Percentiles rank a stretch among this genome's conserved stretches.
Conservation (phyloP, 78 protist genomes). For the Pigoraptor vietnamica region DNA sequence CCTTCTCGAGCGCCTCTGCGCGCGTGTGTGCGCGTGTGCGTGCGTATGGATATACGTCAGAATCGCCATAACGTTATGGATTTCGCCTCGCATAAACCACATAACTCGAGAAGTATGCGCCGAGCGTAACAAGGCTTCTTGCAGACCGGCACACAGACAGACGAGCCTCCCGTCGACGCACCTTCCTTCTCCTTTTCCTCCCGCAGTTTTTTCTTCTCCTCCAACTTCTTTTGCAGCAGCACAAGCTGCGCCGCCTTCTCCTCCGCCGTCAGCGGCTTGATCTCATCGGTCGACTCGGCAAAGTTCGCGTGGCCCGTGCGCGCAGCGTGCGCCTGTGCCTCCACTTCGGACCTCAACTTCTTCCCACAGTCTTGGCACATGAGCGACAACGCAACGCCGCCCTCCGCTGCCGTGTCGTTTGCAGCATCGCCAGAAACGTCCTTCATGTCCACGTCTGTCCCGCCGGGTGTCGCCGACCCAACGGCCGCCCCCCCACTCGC, state of each 20-base stretch:
- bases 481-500: not conserved
- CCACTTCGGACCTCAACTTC: not conserved
- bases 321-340: conserved; percentile 12
- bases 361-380: conserved; percentile 11
- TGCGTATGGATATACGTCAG: not conserved
- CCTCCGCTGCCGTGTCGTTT: not conserved
- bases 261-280: conserved; percentile 18
- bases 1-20: not conserved
- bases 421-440: not conserved
- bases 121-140: too few species aligned
- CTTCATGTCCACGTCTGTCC: not conserved
- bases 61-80: not conserved
- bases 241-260: conserved; percentile 9
- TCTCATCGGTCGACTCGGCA: conserved; percentile 19
- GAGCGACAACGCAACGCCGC: not conserved
- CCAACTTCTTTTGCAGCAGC: not conserved
- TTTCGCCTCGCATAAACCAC: too few species aligned
- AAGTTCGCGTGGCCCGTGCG: conserved; percentile 11
- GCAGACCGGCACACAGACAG: not conserved
- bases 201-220: not conserved
- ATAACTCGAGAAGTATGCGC: too few species aligned
- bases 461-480: not conserved
- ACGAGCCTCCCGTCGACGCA: not conserved
- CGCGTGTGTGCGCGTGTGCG: not conserved
- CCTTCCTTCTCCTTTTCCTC: conserved; percentile 15